Percentiles rank a stretch among this genome's conserved stretches.
Evolutionary conservation across 1,284 basidiomycete genomes (phyloP).

Genomic region (Anthracocystis setariae): DNA sequence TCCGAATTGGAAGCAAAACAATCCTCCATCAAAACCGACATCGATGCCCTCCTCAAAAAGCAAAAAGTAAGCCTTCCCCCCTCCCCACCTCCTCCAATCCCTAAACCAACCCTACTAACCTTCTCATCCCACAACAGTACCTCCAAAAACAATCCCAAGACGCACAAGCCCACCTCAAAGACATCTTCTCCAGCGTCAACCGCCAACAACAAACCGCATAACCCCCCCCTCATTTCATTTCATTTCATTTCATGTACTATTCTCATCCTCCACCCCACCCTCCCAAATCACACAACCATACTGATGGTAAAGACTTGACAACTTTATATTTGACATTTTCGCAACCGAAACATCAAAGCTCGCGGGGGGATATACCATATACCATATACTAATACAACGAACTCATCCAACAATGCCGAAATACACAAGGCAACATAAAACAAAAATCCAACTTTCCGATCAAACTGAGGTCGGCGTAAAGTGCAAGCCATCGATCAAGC

Average conservation of each 20-base stretch:
- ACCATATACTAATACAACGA: neutral
- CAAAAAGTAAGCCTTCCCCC: slow-evolving; percentile 21
- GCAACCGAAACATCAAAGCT: too few relatives aligned
- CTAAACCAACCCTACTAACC: neutral
- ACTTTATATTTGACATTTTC: too few relatives aligned
- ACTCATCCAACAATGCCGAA: neutral
- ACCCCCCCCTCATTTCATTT: neutral
- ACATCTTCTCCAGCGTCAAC: slow-evolving; percentile 45
- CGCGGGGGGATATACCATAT: neutral
- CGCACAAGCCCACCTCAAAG: slow-evolving; percentile 49
- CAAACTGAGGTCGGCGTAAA: too few relatives aligned
- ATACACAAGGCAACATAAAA: neutral
- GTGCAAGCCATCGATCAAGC: neutral
- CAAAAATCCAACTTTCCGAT: too few relatives aligned
- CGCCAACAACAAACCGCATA: slow-evolving; percentile 22
- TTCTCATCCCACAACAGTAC: slow-evolving; percentile 19
- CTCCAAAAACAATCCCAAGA: slow-evolving; percentile 44
- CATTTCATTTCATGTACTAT: neutral
- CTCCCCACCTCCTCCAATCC: neutral
- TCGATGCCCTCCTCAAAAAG: slow-evolving; percentile 28
- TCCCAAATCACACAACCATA: too few relatives aligned
- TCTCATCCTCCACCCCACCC: too few relatives aligned
- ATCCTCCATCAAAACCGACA: slow-evolving; percentile 15
- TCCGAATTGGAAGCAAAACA: slow-evolving; percentile 24
- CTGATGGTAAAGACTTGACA: too few relatives aligned